phyloP scores from a whole-genome alignment of 202 grass and related monocot genomes.

The Musa balbisiana region DNA sequence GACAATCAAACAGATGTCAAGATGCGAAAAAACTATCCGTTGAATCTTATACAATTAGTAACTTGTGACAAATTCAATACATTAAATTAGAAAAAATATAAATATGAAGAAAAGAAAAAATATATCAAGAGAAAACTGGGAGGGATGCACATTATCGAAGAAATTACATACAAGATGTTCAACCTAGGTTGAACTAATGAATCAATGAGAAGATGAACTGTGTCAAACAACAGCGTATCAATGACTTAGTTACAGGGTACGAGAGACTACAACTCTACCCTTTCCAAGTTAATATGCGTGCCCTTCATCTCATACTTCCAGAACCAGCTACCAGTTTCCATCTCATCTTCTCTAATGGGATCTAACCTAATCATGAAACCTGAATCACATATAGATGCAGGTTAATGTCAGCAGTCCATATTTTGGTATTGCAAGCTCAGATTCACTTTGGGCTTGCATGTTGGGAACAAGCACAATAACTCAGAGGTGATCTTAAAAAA shows the following conservation, averaged over 20 bases:
- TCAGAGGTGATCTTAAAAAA: neutral
- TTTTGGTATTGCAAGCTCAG: neutral
- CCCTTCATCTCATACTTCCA: slow-evolving; percentile 65
- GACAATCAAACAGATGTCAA: too few species aligned
- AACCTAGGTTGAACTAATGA: neutral
- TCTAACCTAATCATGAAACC: slow-evolving; percentile 60
- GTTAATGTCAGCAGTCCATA: slow-evolving; percentile 5
- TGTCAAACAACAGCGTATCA: neutral
- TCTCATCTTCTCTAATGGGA: slow-evolving; percentile 38
- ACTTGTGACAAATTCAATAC: neutral
- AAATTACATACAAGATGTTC: neutral
- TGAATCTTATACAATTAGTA: too few species aligned
- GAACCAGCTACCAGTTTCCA: slow-evolving; percentile 64
- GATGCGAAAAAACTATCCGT: too few species aligned
- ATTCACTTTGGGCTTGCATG: neutral
- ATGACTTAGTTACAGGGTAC: neutral
- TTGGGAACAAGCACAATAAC: neutral
- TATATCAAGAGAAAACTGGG: neutral
- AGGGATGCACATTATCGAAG: neutral
- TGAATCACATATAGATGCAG: slow-evolving; percentile 26
- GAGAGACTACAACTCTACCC: slow-evolving; percentile 42
- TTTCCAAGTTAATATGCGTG: slow-evolving; percentile 58
- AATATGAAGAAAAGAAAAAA: neutral
- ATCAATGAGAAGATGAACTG: neutral
- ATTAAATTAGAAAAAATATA: neutral